Percentiles rank a stretch among this genome's conserved stretches.
These are phyloP conservation scores for Seiridium unicorne DNA, from an alignment of 2,329 filamentous ascomycete species.

Conservation along the genomic window DNA sequence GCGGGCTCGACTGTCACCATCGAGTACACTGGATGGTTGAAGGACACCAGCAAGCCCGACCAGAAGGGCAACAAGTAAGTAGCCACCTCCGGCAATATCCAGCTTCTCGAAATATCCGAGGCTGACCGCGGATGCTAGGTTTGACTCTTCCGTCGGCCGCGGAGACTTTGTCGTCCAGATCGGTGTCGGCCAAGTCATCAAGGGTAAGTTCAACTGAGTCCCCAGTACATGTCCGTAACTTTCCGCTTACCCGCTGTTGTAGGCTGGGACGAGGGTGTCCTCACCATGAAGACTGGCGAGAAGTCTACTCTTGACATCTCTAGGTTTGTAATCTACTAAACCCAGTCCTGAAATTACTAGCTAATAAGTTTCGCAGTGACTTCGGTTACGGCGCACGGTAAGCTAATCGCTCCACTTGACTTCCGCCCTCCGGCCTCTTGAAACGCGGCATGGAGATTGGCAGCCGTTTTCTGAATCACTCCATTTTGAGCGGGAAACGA, in stretches of 20 bases:
- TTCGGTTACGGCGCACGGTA: conserved; percentile 31
- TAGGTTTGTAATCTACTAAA: conserved; percentile 43
- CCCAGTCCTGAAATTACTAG: conserved; percentile 11
- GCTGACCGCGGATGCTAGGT: conserved; percentile 53
- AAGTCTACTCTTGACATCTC: conserved; percentile 82
- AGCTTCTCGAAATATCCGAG: background rate
- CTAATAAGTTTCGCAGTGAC: conserved; percentile 19
- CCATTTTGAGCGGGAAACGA: background rate
- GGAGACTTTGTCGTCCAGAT: conserved; percentile 76
- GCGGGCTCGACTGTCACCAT: conserved; percentile 76
- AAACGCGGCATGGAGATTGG: background rate
- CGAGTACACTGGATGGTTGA: conserved; percentile 87
- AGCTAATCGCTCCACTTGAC: conserved; percentile 5
- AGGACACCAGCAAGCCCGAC: conserved; percentile 59
- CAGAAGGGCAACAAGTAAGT: conserved; percentile 72
- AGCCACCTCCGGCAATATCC: background rate
- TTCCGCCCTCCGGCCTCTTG: background rate
- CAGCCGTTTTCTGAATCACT: background rate
- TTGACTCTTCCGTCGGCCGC: conserved; percentile 81
- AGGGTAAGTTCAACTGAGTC: conserved; percentile 54
- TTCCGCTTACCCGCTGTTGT: conserved; percentile 2
- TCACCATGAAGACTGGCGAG: conserved; percentile 85
- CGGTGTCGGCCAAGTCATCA: conserved; percentile 82
- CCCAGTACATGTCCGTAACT: background rate
- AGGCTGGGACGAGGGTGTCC: conserved; percentile 87